These are phyloP conservation scores for Secale cereale DNA, from an alignment of 176 grass and related monocot genomes.

Conservation along the genomic window DNA sequence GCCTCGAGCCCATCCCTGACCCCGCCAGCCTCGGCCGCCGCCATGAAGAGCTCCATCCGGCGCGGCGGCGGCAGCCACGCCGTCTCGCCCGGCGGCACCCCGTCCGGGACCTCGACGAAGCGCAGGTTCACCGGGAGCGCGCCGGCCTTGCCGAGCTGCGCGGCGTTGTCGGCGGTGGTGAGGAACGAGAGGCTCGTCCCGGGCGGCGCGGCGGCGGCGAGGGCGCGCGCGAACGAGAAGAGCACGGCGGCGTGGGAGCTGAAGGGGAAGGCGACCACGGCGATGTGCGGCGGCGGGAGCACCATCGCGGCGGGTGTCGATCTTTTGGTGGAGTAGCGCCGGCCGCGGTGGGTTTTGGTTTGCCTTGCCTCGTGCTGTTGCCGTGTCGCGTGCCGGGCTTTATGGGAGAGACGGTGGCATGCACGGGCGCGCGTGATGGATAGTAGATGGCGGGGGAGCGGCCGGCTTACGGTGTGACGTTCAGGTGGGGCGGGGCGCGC, in stretches of 20 bases:
- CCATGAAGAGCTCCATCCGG: constrained; percentile 45
- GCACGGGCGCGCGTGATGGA: neutral
- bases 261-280: constrained; percentile 60
- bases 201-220: constrained; percentile 27
- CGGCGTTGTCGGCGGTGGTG: constrained; percentile 12
- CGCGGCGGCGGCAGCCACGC: neutral
- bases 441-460: neutral
- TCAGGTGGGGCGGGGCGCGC: neutral
- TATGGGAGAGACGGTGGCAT: neutral
- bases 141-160: neutral
- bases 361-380: too few relatives aligned
- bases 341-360: neutral
- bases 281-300: constrained; percentile 38
- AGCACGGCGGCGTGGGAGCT: constrained; percentile 50
- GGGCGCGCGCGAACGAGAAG: constrained; percentile 37
- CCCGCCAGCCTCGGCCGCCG: constrained; percentile 27
- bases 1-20: constrained; percentile 27
- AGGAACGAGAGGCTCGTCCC: constrained; percentile 34
- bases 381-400: neutral
- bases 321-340: neutral
- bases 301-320: neutral
- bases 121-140: constrained; percentile 26
- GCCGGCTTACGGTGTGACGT: neutral
- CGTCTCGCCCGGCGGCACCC: neutral
- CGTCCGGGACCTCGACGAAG: constrained; percentile 32